Percentiles rank a stretch among this genome's conserved stretches.
These are phyloP conservation scores for Clonostachys rosea DNA, from an alignment of 2,329 filamentous ascomycete genomes.

Conservation along the genomic window DNA sequence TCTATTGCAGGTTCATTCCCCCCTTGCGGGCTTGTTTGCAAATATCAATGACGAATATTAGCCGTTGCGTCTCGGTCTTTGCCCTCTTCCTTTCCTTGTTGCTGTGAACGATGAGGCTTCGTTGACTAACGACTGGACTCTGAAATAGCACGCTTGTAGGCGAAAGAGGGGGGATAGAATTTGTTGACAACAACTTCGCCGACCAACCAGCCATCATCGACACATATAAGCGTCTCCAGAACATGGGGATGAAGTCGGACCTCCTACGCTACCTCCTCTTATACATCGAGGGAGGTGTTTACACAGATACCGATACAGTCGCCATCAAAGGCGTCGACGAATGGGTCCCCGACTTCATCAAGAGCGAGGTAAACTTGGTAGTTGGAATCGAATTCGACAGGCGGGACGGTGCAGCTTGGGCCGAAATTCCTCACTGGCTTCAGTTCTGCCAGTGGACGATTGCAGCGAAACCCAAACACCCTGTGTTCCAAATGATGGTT, in stretches of 20 bases:
- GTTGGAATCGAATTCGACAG: constrained; percentile 22
- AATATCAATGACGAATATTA: too few species aligned
- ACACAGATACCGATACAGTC: constrained; percentile 38
- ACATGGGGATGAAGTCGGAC: constrained; percentile 19
- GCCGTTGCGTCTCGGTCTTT: not conserved
- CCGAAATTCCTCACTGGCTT: constrained; percentile 15
- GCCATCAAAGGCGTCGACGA: constrained; percentile 42
- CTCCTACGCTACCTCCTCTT: constrained; percentile 17
- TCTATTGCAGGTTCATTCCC: too few species aligned
- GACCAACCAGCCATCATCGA: constrained; percentile 8
- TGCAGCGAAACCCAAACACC: constrained; percentile 19
- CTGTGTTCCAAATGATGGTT: constrained; percentile 17
- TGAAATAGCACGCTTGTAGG: constrained; percentile 13
- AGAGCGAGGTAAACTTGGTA: constrained; percentile 12
- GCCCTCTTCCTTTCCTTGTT: too few species aligned
- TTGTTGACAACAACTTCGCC: constrained; percentile 12
- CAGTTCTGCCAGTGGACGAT: constrained; percentile 28
- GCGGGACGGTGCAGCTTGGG: constrained; percentile 12
- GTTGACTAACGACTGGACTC: not conserved
- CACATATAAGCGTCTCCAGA: constrained; percentile 1
- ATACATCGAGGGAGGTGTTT: constrained; percentile 19
- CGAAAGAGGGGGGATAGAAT: constrained; percentile 11
- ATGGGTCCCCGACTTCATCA: constrained; percentile 12
- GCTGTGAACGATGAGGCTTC: not conserved
- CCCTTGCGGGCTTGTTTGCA: too few species aligned